Evolutionary conservation across 148 eudicot genomes (phyloP), one percentile per base, ranked within the genome.

Genomic region (Suaeda aralocaspica): DNA sequence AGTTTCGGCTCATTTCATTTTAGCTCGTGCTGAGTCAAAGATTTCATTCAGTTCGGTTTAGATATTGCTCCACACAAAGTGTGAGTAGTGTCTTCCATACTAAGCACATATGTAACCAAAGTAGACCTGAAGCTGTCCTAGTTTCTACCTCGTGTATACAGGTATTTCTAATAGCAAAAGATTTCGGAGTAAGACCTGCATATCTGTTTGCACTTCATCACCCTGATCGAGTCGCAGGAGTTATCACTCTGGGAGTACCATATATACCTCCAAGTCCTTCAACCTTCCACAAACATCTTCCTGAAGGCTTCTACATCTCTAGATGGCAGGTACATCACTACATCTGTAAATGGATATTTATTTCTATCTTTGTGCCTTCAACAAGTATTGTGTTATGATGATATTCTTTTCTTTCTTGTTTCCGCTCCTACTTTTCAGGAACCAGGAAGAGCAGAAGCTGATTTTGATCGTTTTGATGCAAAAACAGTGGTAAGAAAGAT

Each of bases 371-470:
- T n/a, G n/a, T n/a, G n/a, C n/a, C n/a, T n/a, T n/a, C n/a, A n/a
- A n/a, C n/a, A n/a, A n/a, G 51, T 7, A 33, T 11, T 5, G 18
- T 31, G 13, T n/a, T 45, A 9, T 64, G 29, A 31, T 2, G 22
- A 9, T 25, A 56, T 3, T 2, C 6, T 1, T 5, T 3, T 56
- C 9, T 26, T 56, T 24, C 26, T 4, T 1, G 7, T 31, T 29
- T 15, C 6, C 1, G 5, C 10, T 15, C 42, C 11, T 21, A 28
- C 25, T 24, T 24, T 34, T 59, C 67, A 88, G 93, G 83, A 80
- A 70, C 80, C 84, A 34, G 93, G 90, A 76, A 73, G 88, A 72
- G 88, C 90, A 34, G 93, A 88, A 76, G 87, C 90, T 60, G 93
- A 88, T 74, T 88, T 88, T 72, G 76, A 80, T 4, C 85, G 90